Evolutionary conservation across 116 monocot species (phyloP).

Genomic region (Phalaenopsis hybrid): DNA sequence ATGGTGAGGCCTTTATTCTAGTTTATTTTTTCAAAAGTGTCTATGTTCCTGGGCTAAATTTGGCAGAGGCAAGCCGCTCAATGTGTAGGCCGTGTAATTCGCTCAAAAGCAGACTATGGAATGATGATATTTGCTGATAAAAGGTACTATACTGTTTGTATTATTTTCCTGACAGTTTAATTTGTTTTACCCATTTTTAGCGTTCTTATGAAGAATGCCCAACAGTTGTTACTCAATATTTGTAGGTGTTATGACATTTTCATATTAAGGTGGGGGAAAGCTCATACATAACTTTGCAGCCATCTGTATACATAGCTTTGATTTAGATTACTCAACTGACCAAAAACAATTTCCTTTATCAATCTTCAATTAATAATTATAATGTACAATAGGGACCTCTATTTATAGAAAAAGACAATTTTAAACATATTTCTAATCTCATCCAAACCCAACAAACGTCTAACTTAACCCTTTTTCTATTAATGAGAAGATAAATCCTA

Average conservation of each 20-base stretch:
- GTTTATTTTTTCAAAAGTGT: not conserved
- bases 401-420: not conserved
- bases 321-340: not conserved
- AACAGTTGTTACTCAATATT: not conserved
- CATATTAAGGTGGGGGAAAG: not conserved
- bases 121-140: conserved; percentile 99
- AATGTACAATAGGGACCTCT: not conserved
- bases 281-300: not conserved
- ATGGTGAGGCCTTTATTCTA: not conserved
- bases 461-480: not conserved
- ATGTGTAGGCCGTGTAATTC: conserved; percentile 99
- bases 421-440: not conserved
- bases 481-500: not conserved
- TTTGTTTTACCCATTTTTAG: not conserved
- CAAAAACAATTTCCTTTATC: not conserved
- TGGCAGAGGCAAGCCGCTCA: conserved; percentile 96
- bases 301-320: not conserved
- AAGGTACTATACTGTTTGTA: conserved; percentile 36
- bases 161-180: not conserved
- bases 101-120: conserved; percentile 99
- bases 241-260: not conserved
- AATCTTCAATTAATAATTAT: not conserved
- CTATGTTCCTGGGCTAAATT: not conserved
- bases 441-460: not conserved
- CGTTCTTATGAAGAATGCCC: not conserved